These are phyloP conservation scores for Yarrowia porcina DNA, from an alignment of 805 yeast species.

Conservation along the genomic window DNA sequence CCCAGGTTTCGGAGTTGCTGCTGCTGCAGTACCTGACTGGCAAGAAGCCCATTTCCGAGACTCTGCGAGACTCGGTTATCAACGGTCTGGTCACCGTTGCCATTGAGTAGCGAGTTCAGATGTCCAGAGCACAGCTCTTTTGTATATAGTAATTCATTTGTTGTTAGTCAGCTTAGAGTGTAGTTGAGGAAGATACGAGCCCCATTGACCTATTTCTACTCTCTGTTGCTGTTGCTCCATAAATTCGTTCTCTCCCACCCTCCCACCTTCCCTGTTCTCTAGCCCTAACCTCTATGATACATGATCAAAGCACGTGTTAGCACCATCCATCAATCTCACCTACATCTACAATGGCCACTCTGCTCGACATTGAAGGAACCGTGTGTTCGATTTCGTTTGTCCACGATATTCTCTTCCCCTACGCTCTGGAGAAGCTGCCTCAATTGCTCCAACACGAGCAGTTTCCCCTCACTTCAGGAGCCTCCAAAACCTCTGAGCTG, in stretches of 20 bases:
- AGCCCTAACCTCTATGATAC: not conserved
- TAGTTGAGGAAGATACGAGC: too few species aligned
- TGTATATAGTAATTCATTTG: slow-evolving; percentile 13
- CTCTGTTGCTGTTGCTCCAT: too few species aligned
- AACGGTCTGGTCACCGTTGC: slow-evolving; percentile 37
- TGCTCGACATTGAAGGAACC: slow-evolving; percentile 88
- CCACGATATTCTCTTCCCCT: slow-evolving; percentile 69
- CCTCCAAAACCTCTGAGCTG: slow-evolving; percentile 21
- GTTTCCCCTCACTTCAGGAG: slow-evolving; percentile 33
- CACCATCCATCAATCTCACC: not conserved
- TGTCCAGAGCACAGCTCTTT: not conserved
- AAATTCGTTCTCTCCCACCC: not conserved
- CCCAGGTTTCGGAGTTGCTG: slow-evolving; percentile 62
- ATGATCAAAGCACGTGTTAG: slow-evolving; percentile 8
- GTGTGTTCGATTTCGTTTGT: slow-evolving; percentile 90
- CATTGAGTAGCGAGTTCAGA: slow-evolving; percentile 2
- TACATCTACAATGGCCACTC: slow-evolving; percentile 26
- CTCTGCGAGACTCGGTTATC: slow-evolving; percentile 47
- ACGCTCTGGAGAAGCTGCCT: slow-evolving; percentile 47
- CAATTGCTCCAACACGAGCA: slow-evolving; percentile 29
- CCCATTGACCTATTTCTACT: too few species aligned
- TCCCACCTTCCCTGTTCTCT: not conserved
- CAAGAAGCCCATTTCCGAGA: slow-evolving; percentile 58
- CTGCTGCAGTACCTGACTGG: slow-evolving; percentile 76
- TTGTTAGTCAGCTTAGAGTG: not conserved